A percentile compares a stretch with the other conserved stretches of the same genome.
Evolutionary conservation across 1,284 basidiomycete genomes (phyloP).

Genomic region (Neolentinus lepideus): DNA sequence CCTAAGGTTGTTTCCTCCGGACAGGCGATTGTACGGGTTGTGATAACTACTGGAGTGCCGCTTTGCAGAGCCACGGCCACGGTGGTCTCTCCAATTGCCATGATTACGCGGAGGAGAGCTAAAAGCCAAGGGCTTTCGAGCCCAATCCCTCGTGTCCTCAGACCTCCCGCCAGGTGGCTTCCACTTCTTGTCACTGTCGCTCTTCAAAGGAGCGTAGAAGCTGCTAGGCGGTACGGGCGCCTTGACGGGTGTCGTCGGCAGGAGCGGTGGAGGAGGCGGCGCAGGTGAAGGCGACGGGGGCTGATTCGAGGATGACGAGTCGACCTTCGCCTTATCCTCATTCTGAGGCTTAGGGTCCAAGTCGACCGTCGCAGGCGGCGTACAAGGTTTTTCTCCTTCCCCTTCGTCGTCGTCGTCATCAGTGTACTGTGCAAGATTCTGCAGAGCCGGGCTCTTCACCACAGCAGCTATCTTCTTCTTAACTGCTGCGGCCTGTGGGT

Average conservation of each 20-base stretch:
- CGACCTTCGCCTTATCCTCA: not conserved
- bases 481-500: conserved; percentile 55
- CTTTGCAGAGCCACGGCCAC: conserved; percentile 12
- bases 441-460: conserved; percentile 29
- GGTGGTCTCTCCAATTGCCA: not conserved
- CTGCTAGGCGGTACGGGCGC: conserved; percentile 30
- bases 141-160: conserved; percentile 14
- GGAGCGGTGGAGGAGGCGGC: conserved; percentile 13
- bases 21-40: conserved; percentile 28
- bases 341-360: not conserved
- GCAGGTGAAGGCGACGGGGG: conserved; percentile 13
- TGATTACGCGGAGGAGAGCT: not conserved
- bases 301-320: conserved; percentile 18
- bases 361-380: not conserved
- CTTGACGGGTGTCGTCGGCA: conserved; percentile 17
- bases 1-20: conserved; percentile 27
- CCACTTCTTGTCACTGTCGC: conserved; percentile 30
- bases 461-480: conserved; percentile 56
- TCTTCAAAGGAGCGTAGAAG: conserved; percentile 35
- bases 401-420: conserved; percentile 49
- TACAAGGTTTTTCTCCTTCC: conserved; percentile 28
- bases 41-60: conserved; percentile 23
- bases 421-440: conserved; percentile 42
- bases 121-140: conserved; percentile 17
- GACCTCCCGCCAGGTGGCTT: conserved; percentile 26